A percentile compares a stretch with the other conserved stretches of the same genome.
Conservation (phyloP, 768 basidiomycete genomes). For the Rhodotorula babjevae region DNA sequence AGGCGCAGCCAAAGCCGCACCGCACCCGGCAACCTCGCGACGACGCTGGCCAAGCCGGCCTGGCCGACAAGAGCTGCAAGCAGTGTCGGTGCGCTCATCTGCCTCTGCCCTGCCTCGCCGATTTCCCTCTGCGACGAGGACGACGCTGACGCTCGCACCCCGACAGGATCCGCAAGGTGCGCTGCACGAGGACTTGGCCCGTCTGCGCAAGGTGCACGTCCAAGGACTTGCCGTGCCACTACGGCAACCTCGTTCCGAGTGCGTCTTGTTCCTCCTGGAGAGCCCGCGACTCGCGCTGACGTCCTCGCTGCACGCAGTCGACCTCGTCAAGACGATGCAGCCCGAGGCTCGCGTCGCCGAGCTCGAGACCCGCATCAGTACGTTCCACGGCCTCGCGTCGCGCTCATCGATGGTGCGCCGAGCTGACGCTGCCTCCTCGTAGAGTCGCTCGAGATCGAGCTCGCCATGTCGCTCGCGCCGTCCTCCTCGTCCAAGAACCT, state of each 20-base stretch:
- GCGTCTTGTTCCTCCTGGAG: background rate
- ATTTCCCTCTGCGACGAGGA: no score
- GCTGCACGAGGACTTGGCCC: conserved; percentile 21
- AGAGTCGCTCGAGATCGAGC: conserved; percentile 12
- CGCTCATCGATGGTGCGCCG: no score
- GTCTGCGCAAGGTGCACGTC: conserved; percentile 4
- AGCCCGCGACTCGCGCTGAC: no score
- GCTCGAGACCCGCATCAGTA: conserved; percentile 7
- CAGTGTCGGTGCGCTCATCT: conserved; percentile 12
- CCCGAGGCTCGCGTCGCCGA: background rate
- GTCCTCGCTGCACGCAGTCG: background rate
- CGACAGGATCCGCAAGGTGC: conserved; percentile 17
- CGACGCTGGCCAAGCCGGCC: no score
- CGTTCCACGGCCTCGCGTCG: background rate
- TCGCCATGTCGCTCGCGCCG: background rate
- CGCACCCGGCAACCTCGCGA: no score
- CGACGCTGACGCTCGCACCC: background rate
- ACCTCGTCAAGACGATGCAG: conserved; percentile 9
- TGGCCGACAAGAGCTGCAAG: conserved; percentile 25
- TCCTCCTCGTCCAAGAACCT: background rate
- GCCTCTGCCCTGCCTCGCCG: background rate
- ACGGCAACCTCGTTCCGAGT: conserved; percentile 24
- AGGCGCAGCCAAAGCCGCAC: no score
- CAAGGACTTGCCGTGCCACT: conserved; percentile 6
- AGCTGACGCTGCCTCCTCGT: background rate